Evolutionary conservation across 1,284 basidiomycete genomes (phyloP), one percentile per base, ranked within the genome.

Genomic region (Apiotrichum siamense): DNA sequence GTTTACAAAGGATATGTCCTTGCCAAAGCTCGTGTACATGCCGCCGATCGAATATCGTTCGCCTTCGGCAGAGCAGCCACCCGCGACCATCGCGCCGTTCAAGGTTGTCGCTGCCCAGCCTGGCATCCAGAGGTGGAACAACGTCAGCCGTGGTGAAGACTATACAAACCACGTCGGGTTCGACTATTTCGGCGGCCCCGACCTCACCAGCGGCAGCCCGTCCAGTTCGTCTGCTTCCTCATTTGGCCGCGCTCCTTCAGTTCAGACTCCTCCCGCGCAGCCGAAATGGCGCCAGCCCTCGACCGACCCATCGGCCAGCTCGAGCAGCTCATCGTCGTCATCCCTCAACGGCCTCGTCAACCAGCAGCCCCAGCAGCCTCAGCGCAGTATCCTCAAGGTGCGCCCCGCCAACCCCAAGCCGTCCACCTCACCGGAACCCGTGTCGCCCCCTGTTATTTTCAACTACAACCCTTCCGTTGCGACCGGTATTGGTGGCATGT

Each of bases 1-100:
- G n/a, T 58, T 45, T 47, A 43, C 44, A 25, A 55, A 47, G 50
- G 67, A 66, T 45, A 76, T 77, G 20, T 51, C 66, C 7, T 70
- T 75, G 55, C 76, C 79, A 3, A 74, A 75, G 18, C 79, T 89
- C 55, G 83, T 88, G 4, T 91, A 90, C 67, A 81, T 83, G 20
- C 87, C 87, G 0, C 81, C 84, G 18, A 52, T 61, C 33, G 72
- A 70, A 44, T 73, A 73, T 69, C 53, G 60, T 33, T 67, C 68
- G 24, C 63, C 66, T 4, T 44, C 60, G 23, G 36, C 49, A 23
- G 52, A 55, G 31, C 47, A 54, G 32, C 37, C 44, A 12, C 49
- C 38, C 7, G 32, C 37, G 7, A 29, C 31, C 20, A 40, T 47
- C 31, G 50, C 50, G 38, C 50, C 56, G 20, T 68, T 61, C 49